Base-by-base conservation (phyloP, 352 stramenopile genomes). In the Poterioochromonas sp. region DNA sequence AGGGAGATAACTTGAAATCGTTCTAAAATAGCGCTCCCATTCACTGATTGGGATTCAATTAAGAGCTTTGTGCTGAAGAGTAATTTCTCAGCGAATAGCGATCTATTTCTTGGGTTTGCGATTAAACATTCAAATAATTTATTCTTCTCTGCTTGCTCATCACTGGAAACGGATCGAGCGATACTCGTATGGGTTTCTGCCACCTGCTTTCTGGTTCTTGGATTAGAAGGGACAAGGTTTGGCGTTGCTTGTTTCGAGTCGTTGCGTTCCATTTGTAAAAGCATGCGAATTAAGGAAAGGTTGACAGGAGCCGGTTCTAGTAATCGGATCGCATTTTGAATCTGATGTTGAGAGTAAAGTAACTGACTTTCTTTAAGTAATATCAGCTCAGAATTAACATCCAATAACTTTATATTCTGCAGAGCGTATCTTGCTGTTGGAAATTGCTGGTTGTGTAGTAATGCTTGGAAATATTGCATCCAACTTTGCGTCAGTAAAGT, bases 401-500 rank as follows among this genome's bases (percentile, higher is more conserved):
- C 47, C 15, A 26, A 58, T 58, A 26, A 26, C 40, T 47, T 29
- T 11, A 29, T 29, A 11, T 43, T 37, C 62, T 43, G 12, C 12
- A 71, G 8, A 8, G 62, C 62, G 2, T 35, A 3, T 32, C 34
- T 18, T 26, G 62, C 62, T 26, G 15, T 49, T n/a, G 12, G 11
- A 32, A 35, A 71, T 26, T 29, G 15, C 15, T 29, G 11, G 2
- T 41, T 44, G 5, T 71, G 11, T 5, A 8, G 3, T 12, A 49
- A 35, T 29, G n/a, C 5, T 29, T 71, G 2, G 40, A 11, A 41
- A 20, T 41, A n/a, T n/a, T 71, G 1, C 2, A 71, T 8, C 62
- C 62, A 71, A 49, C 40, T 71, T 8, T 71, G 84, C 41, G 89
- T 84, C 0, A 94, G 76, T 53, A 76, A 3, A 15, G 1, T 1